Conservation (phyloP, 1,284 basidiomycete genomes). For the Leucoagaricus sp. region DNA sequence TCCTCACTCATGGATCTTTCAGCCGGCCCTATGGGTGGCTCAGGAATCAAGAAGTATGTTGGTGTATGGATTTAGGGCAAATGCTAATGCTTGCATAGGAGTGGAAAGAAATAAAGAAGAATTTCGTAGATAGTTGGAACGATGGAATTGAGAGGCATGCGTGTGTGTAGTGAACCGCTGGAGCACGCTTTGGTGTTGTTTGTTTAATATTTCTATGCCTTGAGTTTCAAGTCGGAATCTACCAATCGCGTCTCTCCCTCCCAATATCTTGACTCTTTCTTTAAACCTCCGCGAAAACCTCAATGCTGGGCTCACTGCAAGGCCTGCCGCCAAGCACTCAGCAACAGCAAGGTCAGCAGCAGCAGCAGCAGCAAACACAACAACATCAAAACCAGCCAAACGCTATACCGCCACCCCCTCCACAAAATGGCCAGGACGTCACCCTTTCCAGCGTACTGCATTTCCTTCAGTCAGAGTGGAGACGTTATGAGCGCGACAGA, state of each 20-base stretch:
- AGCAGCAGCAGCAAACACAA: constrained; percentile 54
- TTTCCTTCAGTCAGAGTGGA: constrained; percentile 98
- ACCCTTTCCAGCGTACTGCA: constrained; percentile 95
- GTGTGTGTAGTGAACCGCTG: constrained; percentile 1
- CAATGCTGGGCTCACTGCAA: constrained; percentile 73
- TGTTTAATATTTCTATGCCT: constrained; percentile 21
- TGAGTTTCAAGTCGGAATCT: constrained; percentile 7
- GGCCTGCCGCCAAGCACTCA: constrained; percentile 56
- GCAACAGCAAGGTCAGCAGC: constrained; percentile 51
- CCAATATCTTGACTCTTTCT: constrained; percentile 28
- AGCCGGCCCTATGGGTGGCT: constrained; percentile 66
- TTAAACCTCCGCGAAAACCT: constrained; percentile 41
- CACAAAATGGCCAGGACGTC: constrained; percentile 84
- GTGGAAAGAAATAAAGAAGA: constrained; percentile 63
- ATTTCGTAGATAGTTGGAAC: background rate
- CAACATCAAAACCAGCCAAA: constrained; percentile 57
- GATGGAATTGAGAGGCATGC: background rate
- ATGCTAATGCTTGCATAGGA: constrained; percentile 42
- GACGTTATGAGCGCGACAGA: constrained; percentile 93
- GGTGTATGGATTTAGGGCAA: constrained; percentile 12
- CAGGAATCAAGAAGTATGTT: constrained; percentile 79
- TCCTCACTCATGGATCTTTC: constrained; percentile 4
- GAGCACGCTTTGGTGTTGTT: constrained; percentile 29
- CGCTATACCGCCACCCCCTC: constrained; percentile 69
- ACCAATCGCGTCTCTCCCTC: constrained; percentile 22